These are phyloP conservation scores for Hura crepitans DNA, from an alignment of 441 rosid species.

Conservation along the genomic window DNA sequence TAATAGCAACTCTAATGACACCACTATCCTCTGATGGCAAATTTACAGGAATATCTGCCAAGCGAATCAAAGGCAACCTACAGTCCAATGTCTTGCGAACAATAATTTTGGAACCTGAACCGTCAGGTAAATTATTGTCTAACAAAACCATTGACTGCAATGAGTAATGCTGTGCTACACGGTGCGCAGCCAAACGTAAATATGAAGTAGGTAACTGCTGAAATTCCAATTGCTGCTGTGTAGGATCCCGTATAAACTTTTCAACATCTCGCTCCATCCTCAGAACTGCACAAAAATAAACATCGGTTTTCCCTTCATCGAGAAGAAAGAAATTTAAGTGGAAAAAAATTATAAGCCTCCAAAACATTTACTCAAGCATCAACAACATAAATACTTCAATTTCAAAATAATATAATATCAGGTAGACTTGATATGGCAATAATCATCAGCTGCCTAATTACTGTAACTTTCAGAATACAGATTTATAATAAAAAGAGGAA, in stretches of 20 bases:
- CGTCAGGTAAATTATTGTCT: conserved; percentile 60
- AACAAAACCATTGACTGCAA: conserved; percentile 77
- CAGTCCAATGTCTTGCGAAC: conserved; percentile 64
- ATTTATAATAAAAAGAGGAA: background rate
- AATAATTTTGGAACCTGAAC: conserved; percentile 64
- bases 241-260: conserved; percentile 59
- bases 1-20: conserved; percentile 61
- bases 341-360: background rate
- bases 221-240: conserved; percentile 66
- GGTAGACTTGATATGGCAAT: background rate
- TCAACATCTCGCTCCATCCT: conserved; percentile 83
- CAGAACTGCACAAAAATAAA: conserved; percentile 42
- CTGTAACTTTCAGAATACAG: background rate
- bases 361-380: conserved; percentile 3
- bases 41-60: conserved; percentile 68
- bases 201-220: conserved; percentile 81
- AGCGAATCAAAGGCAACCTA: conserved; percentile 51
- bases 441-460: background rate
- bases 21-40: conserved; percentile 56
- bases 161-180: conserved; percentile 78
- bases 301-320: background rate
- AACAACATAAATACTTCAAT: background rate
- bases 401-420: conserved; percentile 12
- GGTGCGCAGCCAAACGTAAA: conserved; percentile 78
- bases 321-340: background rate